Evolutionary conservation across 306 rosid genomes (phyloP).

Genomic region (Pachyrhizus erosus): DNA sequence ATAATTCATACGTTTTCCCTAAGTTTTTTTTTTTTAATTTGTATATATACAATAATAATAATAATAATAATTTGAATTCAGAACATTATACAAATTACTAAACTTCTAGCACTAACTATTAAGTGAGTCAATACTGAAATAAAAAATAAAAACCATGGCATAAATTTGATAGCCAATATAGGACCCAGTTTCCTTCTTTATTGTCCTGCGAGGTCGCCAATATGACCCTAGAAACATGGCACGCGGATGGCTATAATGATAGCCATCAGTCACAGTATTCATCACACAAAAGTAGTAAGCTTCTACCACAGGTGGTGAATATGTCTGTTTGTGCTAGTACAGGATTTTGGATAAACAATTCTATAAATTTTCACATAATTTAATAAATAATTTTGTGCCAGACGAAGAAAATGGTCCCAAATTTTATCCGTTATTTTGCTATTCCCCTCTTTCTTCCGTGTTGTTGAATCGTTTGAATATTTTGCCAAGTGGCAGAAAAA

Average conservation of each 20-base stretch:
- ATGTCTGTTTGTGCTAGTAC: not conserved
- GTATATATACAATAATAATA: too few relatives aligned
- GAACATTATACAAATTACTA: too few relatives aligned
- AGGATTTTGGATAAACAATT: not conserved
- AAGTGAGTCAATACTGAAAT: too few relatives aligned
- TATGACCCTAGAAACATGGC: not conserved
- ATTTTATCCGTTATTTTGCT: not conserved
- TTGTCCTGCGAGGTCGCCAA: too few relatives aligned
- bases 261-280: not conserved
- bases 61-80: too few relatives aligned
- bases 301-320: not conserved
- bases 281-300: not conserved
- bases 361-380: not conserved
- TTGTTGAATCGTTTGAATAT: not conserved
- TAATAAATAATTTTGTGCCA: not conserved
- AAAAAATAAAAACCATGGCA: not conserved
- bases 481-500: not conserved
- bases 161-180: not conserved
- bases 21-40: not conserved
- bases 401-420: slow-evolving; percentile 13
- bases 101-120: too few relatives aligned
- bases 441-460: not conserved
- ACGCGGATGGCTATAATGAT: not conserved
- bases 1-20: not conserved
- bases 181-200: not conserved